Percentiles rank a stretch among this genome's conserved stretches.
Evolutionary conservation across 352 stramenopile genomes (phyloP).

Genomic region (Elongisporangium anandrum): DNA sequence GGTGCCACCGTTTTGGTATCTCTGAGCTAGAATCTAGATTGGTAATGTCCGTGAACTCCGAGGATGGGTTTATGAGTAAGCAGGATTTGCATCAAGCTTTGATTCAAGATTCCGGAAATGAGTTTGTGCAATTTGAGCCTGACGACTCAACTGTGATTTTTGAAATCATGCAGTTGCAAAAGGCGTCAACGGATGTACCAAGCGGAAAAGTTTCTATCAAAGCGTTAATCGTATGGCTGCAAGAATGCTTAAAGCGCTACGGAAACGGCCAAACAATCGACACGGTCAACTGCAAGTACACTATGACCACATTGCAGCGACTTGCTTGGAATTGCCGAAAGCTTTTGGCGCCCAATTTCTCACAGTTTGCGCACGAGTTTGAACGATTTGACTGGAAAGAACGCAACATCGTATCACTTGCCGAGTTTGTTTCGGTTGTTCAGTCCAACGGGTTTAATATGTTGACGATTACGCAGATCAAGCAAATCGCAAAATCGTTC

Average conservation of each 20-base stretch:
- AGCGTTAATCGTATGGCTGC: constrained; percentile 26
- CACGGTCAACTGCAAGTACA: constrained; percentile 31
- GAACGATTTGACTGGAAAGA: constrained; percentile 67
- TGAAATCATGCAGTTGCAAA: constrained; percentile 13
- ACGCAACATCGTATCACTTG: constrained; percentile 32
- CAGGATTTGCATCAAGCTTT: constrained; percentile 39
- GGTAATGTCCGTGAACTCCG: constrained; percentile 22
- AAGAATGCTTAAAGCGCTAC: constrained; percentile 18
- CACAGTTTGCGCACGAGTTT: constrained; percentile 39
- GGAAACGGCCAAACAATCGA: constrained; percentile 1
- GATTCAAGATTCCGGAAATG: constrained; percentile 18
- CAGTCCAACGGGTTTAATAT: constrained; percentile 38
- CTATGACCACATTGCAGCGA: constrained; percentile 32
- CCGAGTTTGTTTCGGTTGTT: constrained; percentile 40
- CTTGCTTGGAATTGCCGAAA: constrained; percentile 51
- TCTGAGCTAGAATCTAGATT: constrained; percentile 33
- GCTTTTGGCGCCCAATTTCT: constrained; percentile 27
- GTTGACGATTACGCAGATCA: constrained; percentile 31
- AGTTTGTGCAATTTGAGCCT: constrained; percentile 26
- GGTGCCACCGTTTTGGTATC: constrained; percentile 36
- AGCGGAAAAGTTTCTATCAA: constrained; percentile 26
- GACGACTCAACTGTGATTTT: constrained; percentile 34
- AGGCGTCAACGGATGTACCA: constrained; percentile 2
- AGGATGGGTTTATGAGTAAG: constrained; percentile 32
- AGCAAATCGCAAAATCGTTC: constrained; percentile 49